Base-by-base conservation (phyloP, 192 early-diverging fungal genomes). In the Backusella westeae region DNA sequence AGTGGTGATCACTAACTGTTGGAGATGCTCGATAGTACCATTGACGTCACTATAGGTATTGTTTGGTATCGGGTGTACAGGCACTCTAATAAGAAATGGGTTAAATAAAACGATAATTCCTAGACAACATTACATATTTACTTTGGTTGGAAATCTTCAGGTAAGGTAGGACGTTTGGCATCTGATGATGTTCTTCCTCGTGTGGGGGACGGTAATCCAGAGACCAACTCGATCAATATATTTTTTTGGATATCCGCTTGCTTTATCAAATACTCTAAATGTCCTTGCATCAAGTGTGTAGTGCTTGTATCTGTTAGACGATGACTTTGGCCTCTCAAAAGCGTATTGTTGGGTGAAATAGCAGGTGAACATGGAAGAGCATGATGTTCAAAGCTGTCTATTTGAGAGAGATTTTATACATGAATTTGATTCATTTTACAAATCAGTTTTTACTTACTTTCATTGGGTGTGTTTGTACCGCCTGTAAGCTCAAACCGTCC, bases 401-500 rank as follows among this genome's bases (percentile, higher is more conserved):
- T 49, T n/a, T 19, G 19, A 14, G 0, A 15, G 15, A 44, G 19
- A 8, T n/a, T 49, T 19, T 49, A 49, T n/a, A n/a, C 46, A 49
- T 49, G 42, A 9, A 1, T 39, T 39, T 9, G 38, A 39, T 10
- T 39, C 38, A 72, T 34, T 72, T 42, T 26, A 38, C 35, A 6
- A 38, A 74, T 8, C 63, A 72, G 19, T 1, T 44, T 34, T 29
- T 17, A 52, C 36, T 29, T 72, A 35, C 26, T 44, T 23, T 53
- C 35, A 26, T 15, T 74, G 26, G 39, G n/a, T 12, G 35, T 32
- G 23, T 59, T 34, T n/a, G n/a, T 63, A 10, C 78, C 73, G 29
- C 73, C 67, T 5, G 78, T 72, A 52, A 81, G 52, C 72, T 83
- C 82, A 77, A 83, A 83, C 21, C 82, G 65, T 6, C 82, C 82